Base-by-base conservation (phyloP, 257 asterid species). In the Eustoma russellianum region DNA sequence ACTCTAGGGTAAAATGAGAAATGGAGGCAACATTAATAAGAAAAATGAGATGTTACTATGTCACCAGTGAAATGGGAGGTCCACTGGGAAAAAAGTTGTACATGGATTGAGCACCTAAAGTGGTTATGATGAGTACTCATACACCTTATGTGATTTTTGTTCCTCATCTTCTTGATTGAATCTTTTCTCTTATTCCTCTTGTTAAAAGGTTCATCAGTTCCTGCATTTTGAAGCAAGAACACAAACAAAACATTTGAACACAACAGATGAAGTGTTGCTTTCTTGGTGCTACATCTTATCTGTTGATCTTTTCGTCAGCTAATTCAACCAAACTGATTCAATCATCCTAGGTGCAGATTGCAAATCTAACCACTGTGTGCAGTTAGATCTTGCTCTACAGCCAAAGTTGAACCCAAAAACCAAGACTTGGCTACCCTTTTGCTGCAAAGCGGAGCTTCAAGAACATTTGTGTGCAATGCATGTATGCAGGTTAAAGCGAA, bases 221-320 rank as follows among this genome's bases (percentile, higher is more conserved):
- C 43, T 51, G 50, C 55, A 49, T 33, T 44, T 15, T 35, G 9
- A 40, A 45, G 7, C 34, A 34, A 34, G 52, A 59, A 61, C 61
- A 46, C 40, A 49, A 9, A 54, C 30, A 58, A n/a, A 81, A 77
- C 79, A 65, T 67, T 71, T 70, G 55, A 74, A 51, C 77, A 38
- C 45, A n/a, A 46, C 7, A 59, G 72, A 52, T 77, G 13, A 17
- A 44, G 51, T 59, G 77, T 75, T 74, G 18, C 34, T 51, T 67
- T 50, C 56, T 24, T 66, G 79, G 73, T 69, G 77, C 53, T 30
- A 47, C 67, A n/a, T 63, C n/a, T 33, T 34, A 50, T 67, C 68
- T 33, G 43, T 52, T 45, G 41, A 33, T 24, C 44, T n/a, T 24
- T 24, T 24, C 30, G 3, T 24, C 30, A 24, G 30, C 30, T 1